Evolutionary conservation across 2,329 filamentous ascomycete genomes (phyloP), one percentile per base, ranked within the genome.

Genomic region (Orbilia quercus): DNA sequence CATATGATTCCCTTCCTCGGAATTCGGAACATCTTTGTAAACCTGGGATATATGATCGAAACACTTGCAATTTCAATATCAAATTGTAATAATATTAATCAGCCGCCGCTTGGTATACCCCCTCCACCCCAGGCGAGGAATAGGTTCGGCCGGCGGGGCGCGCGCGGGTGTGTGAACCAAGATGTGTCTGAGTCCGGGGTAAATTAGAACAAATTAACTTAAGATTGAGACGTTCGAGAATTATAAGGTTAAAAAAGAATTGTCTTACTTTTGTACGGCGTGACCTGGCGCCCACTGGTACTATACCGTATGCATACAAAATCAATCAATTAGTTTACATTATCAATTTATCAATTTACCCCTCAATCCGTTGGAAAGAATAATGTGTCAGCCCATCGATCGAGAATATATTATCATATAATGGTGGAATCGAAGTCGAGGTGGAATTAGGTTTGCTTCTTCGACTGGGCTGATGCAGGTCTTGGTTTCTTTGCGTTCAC

Each of bases 391-490:
- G 67, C 64, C n/a, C 67, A 72, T 65, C 51, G 53, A 54, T 53
- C 48, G 23, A n/a, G n/a, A n/a, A n/a, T 23, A 31, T 38, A 18
- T 23, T 57, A 50, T 48, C 50, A 40, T 40, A 53, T n/a, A n/a
- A n/a, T n/a, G 31, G 42, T 36, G 66, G 65, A 40, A 42, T 58
- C n/a, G n/a, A n/a, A n/a, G n/a, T n/a, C n/a, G n/a, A n/a, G n/a
- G n/a, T n/a, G n/a, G n/a, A n/a, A n/a, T n/a, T n/a, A n/a, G n/a
- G n/a, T n/a, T 63, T 63, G 59, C 59, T 64, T 59, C 25, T 66
- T 58, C 50, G n/a, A 28, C 36, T 67, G 63, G 63, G 63, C 63
- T 67, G 63, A 67, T 67, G 63, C 63, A 67, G 63, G 63, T 67
- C 53, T 64, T 57, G 40, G 31, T 20, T 36, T 34, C 42, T 57